Base-by-base conservation (phyloP, 176 grass and related monocot species). In the Triticum dicoccoides region DNA sequence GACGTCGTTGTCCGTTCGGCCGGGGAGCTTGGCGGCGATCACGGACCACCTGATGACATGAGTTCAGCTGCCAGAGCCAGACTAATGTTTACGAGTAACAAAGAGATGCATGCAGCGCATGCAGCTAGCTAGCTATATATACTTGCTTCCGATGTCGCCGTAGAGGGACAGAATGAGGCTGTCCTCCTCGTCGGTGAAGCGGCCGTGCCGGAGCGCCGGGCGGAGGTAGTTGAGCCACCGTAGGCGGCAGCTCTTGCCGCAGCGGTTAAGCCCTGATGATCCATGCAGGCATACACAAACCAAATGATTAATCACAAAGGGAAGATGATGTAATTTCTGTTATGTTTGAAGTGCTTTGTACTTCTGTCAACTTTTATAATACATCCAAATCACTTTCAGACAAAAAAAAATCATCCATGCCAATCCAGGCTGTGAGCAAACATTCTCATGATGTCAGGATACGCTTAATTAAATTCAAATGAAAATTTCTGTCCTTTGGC, bases 1-100 rank as follows among this genome's bases (percentile, higher is more conserved):
- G 49, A 97, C 89, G 64, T 97, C 88, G 83, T 97, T 97, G 80
- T 97, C 95, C 11, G 95, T 97, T 15, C 95, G 89, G 33, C 95
- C 93, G 2, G 66, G 89, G 72, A 98, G 86, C 69, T 84, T 94
- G 32, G 93, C 90, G 70, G 95, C 91, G 76, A 98, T 98, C 69
- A 95, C 72, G 9, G 95, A 95, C 93, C 95, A 97, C 91, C 95
- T 97, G 76, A 10, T 25, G 9, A 62, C 38, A 37, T 62, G 0
- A 29, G 8, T 52, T 52, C 4, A 49, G 17, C 17, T 13, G 5
- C 20, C 49, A 52, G 49, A 58, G 5, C 20, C 49, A 52, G 49
- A 58, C 54, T 58, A 21, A 81, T 67, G 62, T 67, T 20, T 23
- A 47, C 49, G 49, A 52, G 52, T 0, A 41, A 27, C 9, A 11